Base-by-base conservation (phyloP, 176 grass and related monocot genomes). In the Oryza nivara region DNA sequence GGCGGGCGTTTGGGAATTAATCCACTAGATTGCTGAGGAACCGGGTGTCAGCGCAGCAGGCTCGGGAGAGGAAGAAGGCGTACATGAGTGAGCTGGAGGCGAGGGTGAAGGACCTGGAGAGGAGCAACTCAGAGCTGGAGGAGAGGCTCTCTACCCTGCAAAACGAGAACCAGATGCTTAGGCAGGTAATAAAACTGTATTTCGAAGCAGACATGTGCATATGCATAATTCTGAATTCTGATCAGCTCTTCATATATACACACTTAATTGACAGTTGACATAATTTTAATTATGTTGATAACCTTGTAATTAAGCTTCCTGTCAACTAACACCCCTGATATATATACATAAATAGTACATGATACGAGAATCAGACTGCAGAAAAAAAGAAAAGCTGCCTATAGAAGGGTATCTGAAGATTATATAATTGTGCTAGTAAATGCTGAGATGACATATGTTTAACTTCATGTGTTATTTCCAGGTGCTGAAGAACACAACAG, bases 401-500 rank as follows among this genome's bases (percentile, higher is more conserved):
- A 56, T 56, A 7, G 52, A 56, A 56, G 52, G 16, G 52, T 56
- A 56, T 19, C 51, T 54, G 51, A 54, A 12, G 46, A 48, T 48
- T 32, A 32, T 48, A 48, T 11, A 48, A 14, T 13, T 48, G 11
- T 54, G 51, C 5, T n/a, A 9, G 19, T 20, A 52, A 4, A 52
- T 52, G 49, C 49, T 58, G 19, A 56, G 54, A 58, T 58, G 54
- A 1, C 19, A 58, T 7, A 20, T 58, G 54, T 58, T 52, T 52
- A 52, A 52, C 49, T 52, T 52, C 49, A 0, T 16, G 4, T 16
- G 16, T 52, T 41, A 9, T 41, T 40, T 52, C n/a, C 79, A 97
- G 94, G 85, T 97, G 48, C 78, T 97, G 83, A 98, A 98, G 81
- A 98, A 98, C 85, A 98, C 95, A 15, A 97, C 95, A 0, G 92